Base-by-base conservation (phyloP, 106 monocot species). In the Dendrobium chrysotoxum region DNA sequence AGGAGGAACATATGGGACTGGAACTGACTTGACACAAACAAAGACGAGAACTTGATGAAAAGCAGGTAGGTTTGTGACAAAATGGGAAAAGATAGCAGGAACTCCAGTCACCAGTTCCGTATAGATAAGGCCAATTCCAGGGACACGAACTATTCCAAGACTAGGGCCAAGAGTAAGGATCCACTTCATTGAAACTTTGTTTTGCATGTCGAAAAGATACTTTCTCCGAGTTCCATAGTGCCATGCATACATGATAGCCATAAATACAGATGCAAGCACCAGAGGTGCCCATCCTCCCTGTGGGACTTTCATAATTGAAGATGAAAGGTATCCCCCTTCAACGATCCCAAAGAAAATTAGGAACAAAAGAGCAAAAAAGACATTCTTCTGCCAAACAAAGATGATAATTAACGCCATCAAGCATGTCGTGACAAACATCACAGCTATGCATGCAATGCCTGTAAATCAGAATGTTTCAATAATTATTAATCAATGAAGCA, bases 151-250 rank as follows among this genome's bases (percentile, higher is more conserved):
- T 12, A 96, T 89, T 12, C 95, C 95, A n/a, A 96, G 86, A 78
- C 91, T 96, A 38, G 93, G 93, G 20, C 93, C 93, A 26, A 96
- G 85, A 1, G 82, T 85, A 38, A 96, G 85, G 70, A 96, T 89
- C 93, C 93, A 91, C 80, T 91, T 91, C 91, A 96, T 91, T 3
- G 93, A 93, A 6, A 93, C 93, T 88, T 96, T 93, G 85, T 91
- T 93, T 42, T 93, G 93, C 28, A 96, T 70, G 57, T 96, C 93
- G 61, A 89, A 91, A 21, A 82, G 85, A 80, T 93, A 91, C 28
- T 91, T 93, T 13, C 86, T 76, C 16, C 84, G 84, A 21, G 89
- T 87, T 23, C 95, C 95, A 61, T 93, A 95, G 86, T 95, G 93
- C 95, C 95, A 95, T 0, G 86, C 85, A 50, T 83, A 91, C 95